phyloP scores from a whole-genome alignment of 768 basidiomycete species.

The Amanita pseudoporphyria region DNA sequence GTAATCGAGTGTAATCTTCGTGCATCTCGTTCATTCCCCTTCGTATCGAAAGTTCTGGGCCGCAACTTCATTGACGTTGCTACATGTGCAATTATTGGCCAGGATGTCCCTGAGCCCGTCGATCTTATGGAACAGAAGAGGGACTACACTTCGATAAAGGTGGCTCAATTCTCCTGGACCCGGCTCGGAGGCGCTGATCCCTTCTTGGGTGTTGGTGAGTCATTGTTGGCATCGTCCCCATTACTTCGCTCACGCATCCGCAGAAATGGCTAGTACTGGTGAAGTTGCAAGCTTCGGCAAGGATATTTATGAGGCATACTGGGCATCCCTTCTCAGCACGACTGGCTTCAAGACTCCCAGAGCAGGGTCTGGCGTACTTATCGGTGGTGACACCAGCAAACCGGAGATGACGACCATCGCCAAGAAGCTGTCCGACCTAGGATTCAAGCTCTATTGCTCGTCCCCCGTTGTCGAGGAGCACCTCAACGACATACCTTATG shows the following conservation, averaged over 20 bases:
- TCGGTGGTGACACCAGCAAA: conserved; percentile 83
- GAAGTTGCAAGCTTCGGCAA: conserved; percentile 95
- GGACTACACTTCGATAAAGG: conserved; percentile 94
- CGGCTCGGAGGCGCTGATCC: conserved; percentile 93
- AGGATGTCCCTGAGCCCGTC: conserved; percentile 82
- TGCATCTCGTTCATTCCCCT: conserved; percentile 97
- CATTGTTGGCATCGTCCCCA: not conserved
- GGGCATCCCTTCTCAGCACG: conserved; percentile 89
- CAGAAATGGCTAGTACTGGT: conserved; percentile 97
- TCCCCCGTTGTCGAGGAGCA: conserved; percentile 70
- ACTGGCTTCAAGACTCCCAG: conserved; percentile 93
- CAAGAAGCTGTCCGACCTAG: conserved; percentile 69
- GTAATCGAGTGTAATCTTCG: conserved; percentile 99
- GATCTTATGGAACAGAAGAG: conserved; percentile 87
- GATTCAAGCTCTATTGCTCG: conserved; percentile 94
- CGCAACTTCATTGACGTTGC: conserved; percentile 97
- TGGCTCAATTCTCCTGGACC: conserved; percentile 98
- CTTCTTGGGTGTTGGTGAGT: conserved; percentile 87
- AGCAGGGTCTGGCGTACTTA: conserved; percentile 76
- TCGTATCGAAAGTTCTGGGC: conserved; percentile 96
- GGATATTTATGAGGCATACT: conserved; percentile 92
- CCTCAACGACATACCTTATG: conserved; percentile 70
- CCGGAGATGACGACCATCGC: conserved; percentile 85
- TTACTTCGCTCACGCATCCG: conserved; percentile 6
- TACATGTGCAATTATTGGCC: conserved; percentile 75